phyloP scores from a whole-genome alignment of 2,329 filamentous ascomycete species.

The Coniella lustricola region DNA sequence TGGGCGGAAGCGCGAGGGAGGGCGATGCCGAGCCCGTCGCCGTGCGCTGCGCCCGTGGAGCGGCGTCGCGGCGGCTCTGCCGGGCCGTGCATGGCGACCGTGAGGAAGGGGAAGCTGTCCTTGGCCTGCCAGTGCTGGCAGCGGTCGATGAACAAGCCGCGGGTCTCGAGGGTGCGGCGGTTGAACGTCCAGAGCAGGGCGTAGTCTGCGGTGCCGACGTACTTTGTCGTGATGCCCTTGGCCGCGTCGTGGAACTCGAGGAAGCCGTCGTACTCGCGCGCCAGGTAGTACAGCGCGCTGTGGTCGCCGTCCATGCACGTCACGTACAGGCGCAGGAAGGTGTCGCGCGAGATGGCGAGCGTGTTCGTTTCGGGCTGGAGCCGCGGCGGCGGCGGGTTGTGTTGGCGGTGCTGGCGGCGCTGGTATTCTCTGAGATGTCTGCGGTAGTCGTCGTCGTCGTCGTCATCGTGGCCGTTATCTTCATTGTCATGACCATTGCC shows the following conservation, averaged over 20 bases:
- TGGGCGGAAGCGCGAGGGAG: no score
- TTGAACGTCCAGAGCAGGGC: constrained; percentile 23
- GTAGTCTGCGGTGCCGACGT: constrained; percentile 20
- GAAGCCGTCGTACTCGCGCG: constrained; percentile 22
- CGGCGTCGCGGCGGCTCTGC: no score
- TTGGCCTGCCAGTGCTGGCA: constrained; percentile 10
- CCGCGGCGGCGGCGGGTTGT: not conserved
- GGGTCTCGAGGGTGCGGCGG: constrained; percentile 14
- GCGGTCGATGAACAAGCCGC: constrained; percentile 19
- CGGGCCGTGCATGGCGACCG: not conserved
- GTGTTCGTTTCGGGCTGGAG: constrained; percentile 6
- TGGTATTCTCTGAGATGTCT: not conserved
- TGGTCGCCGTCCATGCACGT: constrained; percentile 19
- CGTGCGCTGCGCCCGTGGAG: no score
- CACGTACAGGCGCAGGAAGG: constrained; percentile 19
- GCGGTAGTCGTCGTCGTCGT: not conserved
- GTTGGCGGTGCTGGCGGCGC: not conserved
- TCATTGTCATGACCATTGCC: no score
- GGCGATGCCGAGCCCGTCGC: no score
- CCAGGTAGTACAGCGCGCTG: constrained; percentile 21
- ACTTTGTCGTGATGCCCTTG: constrained; percentile 18
- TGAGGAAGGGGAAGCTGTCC: not conserved
- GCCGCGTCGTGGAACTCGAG: constrained; percentile 18
- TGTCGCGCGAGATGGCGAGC: constrained; percentile 19
- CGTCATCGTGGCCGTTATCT: no score